Evolutionary conservation across 257 asterid genomes (phyloP), one percentile per base, ranked within the genome.

Genomic region (Capsicum chinense): DNA sequence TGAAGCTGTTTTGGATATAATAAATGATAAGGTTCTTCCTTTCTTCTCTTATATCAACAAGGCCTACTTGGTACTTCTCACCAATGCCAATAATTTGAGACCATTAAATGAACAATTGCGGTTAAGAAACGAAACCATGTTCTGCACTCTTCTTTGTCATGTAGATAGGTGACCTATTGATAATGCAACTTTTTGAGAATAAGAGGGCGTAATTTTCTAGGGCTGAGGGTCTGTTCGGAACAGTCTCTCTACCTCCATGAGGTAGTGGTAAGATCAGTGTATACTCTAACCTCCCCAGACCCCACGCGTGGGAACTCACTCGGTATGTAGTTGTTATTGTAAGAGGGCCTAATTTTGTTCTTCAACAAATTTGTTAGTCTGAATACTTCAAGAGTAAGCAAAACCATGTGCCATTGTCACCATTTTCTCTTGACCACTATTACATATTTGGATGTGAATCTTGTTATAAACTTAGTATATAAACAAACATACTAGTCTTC

Each of bases 361-460:
- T 39, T 39, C 42, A 39, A 39, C 42, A 39, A 39, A 39, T 2
- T 39, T 44, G 5, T 5, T 44, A 6, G 48, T 26, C 5, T 2
- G 9, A 33, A 6, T 9, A 10, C 6, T 63, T 21, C 6, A 66
- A 66, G 71, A 33, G 10, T 66, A 26, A 12, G n/a, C n/a, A 76
- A 52, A 76, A 7, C 1, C 81, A 76, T 76, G 64, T 76, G 26
- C 26, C 26, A 7, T 26, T 76, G 81, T 76, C 62, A 50, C 80
- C 21, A 52, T 21, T 52, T 52, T 52, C n/a, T n/a, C 35, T 71
- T 44, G 74, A 67, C 50, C 35, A n/a, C 3, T n/a, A 70, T 0
- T 9, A n/a, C 5, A 48, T n/a, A 39, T 15, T 48, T 47, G 17
- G 37, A 11, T 5, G 1, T 11, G 42, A n/a, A 48, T 19, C 39